Evolutionary conservation across 371 early-diverging fungal genomes (phyloP).

Genomic region (Lichtheimia ornata): DNA sequence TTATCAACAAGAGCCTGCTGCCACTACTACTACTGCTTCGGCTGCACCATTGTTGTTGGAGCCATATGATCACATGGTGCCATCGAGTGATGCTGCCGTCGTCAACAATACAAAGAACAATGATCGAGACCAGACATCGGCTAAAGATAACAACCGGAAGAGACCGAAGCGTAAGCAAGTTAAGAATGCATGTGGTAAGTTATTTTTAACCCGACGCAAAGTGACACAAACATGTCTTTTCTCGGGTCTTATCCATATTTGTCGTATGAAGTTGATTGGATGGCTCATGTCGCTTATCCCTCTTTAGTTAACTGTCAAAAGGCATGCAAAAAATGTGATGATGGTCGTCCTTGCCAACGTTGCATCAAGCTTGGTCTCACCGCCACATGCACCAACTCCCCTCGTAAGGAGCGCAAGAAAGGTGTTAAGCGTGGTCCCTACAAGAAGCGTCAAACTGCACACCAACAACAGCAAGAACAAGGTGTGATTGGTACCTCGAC

Average conservation of each 20-base stretch:
- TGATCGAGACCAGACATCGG: background rate
- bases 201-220: conserved; percentile 4
- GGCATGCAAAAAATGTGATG: conserved; percentile 93
- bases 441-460: conserved; percentile 43
- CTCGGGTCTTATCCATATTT: background rate
- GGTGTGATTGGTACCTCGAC: no score
- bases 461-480: background rate
- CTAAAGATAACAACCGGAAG: conserved; percentile 10
- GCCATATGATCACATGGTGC: background rate
- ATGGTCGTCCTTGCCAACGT: conserved; percentile 84
- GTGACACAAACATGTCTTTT: background rate
- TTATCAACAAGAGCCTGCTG: background rate
- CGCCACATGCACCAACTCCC: conserved; percentile 76
- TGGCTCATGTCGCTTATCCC: background rate
- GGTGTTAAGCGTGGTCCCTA: conserved; percentile 88
- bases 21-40: background rate
- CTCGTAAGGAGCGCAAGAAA: conserved; percentile 83
- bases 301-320: conserved; percentile 81
- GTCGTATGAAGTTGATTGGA: no score
- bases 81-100: no score
- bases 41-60: background rate
- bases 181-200: conserved; percentile 79
- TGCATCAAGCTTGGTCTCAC: conserved; percentile 76
- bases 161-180: conserved; percentile 65
- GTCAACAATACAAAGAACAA: background rate